Evolutionary conservation across 495 filamentous ascomycete genomes (phyloP).

Genomic region (Parmelia sp.): DNA sequence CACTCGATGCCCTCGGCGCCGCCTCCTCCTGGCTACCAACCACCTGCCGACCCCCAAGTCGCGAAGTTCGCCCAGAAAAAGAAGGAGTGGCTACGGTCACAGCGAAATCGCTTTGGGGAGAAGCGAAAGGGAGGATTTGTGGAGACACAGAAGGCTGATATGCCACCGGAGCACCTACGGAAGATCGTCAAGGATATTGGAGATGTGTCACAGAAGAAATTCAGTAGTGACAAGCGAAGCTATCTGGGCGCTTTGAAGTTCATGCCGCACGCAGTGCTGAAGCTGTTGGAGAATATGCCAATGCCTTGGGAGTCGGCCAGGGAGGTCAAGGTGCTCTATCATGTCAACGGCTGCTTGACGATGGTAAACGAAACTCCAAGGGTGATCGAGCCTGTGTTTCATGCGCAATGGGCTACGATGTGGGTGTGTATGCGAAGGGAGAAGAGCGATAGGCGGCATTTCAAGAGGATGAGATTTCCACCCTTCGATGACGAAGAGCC

Average conservation of each 20-base stretch:
- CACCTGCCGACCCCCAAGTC: slow-evolving; percentile 75
- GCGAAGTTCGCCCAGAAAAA: slow-evolving; percentile 98
- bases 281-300: slow-evolving; percentile 98
- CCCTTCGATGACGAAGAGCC: slow-evolving; percentile 99
- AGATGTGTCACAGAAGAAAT: slow-evolving; percentile 99
- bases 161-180: slow-evolving; percentile 96
- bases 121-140: slow-evolving; percentile 95
- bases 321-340: slow-evolving; percentile 96
- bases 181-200: slow-evolving; percentile 99
- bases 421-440: slow-evolving; percentile 98
- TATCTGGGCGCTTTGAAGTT: slow-evolving; percentile 98
- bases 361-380: slow-evolving; percentile 94
- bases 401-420: slow-evolving; percentile 99
- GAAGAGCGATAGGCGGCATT: slow-evolving; percentile 92
- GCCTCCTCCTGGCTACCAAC: slow-evolving; percentile 83
- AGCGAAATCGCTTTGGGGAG: slow-evolving; percentile 91
- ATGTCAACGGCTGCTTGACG: slow-evolving; percentile 95
- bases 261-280: slow-evolving; percentile 99
- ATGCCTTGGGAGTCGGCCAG: slow-evolving; percentile 98
- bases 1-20: slow-evolving; percentile 70
- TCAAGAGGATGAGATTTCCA: slow-evolving; percentile 98
- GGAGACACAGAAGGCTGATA: slow-evolving; percentile 96
- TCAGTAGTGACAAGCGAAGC: slow-evolving; percentile 95
- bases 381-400: slow-evolving; percentile 97
- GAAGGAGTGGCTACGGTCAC: slow-evolving; percentile 93